Conservation (phyloP, 2,329 filamentous ascomycete genomes). For the Fusarium floridanum region DNA sequence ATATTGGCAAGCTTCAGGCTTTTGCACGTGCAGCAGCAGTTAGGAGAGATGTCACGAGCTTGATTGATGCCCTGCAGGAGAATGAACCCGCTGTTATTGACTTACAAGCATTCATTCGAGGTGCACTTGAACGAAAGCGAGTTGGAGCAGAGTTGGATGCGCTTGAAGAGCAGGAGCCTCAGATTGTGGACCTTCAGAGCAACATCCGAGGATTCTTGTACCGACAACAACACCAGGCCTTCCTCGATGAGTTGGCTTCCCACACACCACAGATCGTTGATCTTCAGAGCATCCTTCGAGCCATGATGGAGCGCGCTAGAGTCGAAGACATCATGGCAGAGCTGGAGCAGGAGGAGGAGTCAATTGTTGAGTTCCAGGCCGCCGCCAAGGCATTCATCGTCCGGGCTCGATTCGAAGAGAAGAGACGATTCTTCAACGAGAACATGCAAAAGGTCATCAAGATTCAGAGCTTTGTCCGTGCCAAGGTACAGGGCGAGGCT, state of each 20-base stretch:
- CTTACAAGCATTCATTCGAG: constrained; percentile 72
- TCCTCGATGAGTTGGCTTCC: constrained; percentile 78
- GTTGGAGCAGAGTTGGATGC: constrained; percentile 64
- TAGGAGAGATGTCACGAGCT: constrained; percentile 62
- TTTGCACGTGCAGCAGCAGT: constrained; percentile 68
- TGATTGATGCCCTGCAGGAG: constrained; percentile 61
- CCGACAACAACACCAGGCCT: constrained; percentile 69
- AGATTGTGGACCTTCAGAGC: constrained; percentile 75
- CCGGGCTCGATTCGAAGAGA: constrained; percentile 82
- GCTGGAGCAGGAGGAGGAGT: constrained; percentile 86
- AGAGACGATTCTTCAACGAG: constrained; percentile 88
- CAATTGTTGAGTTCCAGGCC: constrained; percentile 80
- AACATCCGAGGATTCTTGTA: constrained; percentile 74
- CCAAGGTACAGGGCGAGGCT: constrained; percentile 94
- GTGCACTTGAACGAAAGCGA: constrained; percentile 69
- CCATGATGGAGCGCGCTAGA: constrained; percentile 80
- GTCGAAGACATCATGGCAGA: constrained; percentile 81
- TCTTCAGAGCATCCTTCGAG: constrained; percentile 82
- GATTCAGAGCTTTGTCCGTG: constrained; percentile 95
- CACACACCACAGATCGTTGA: constrained; percentile 75
- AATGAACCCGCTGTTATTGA: constrained; percentile 61
- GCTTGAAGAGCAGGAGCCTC: constrained; percentile 68
- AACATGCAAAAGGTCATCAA: constrained; percentile 99
- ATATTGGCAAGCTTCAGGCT: constrained; percentile 64
- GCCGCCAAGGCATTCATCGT: constrained; percentile 80